A percentile compares a stretch with the other conserved stretches of the same genome.
phyloP scores from a whole-genome alignment of 2,329 filamentous ascomycete genomes.

The Aspergillus sp. region DNA sequence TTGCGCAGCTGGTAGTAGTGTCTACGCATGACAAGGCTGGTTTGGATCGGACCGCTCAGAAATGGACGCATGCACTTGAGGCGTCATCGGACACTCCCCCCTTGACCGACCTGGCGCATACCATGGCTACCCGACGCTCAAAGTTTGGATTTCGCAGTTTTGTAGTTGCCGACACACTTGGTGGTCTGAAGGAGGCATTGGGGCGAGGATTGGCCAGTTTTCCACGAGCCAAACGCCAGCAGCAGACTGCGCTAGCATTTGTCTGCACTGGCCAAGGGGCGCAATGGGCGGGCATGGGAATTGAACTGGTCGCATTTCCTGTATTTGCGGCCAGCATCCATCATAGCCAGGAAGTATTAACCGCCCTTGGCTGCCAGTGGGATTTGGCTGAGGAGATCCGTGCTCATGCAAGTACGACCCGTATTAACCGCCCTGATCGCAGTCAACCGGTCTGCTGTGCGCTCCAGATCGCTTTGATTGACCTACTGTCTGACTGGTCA shows the following conservation, averaged over 20 bases:
- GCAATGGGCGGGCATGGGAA: constrained; percentile 47
- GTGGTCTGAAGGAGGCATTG: constrained; percentile 5
- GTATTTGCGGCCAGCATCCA: constrained; percentile 19
- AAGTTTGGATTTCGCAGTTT: constrained; percentile 24
- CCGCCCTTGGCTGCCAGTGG: constrained; percentile 24
- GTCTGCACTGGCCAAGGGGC: constrained; percentile 49
- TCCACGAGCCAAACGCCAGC: constrained; percentile 17
- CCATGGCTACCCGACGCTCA: constrained; percentile 21
- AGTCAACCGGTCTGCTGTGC: constrained; percentile 28
- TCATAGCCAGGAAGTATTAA: not conserved
- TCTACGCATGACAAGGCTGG: constrained; percentile 11
- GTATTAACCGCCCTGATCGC: constrained; percentile 26
- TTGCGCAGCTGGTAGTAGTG: not conserved
- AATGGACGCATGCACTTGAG: constrained; percentile 17
- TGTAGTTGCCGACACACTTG: constrained; percentile 14
- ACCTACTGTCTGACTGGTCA: constrained; percentile 23
- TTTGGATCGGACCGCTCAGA: constrained; percentile 17
- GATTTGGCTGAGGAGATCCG: constrained; percentile 29
- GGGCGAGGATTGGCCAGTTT: not conserved
- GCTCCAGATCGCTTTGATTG: constrained; percentile 32
- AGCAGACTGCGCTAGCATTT: constrained; percentile 22
- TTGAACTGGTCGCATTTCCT: constrained; percentile 34
- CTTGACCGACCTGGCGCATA: constrained; percentile 12
- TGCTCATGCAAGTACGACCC: constrained; percentile 1
- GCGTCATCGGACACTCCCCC: constrained; percentile 6